These are phyloP conservation scores for Kodamaea anthophila DNA, from an alignment of 1,139 yeast species.

Conservation along the genomic window DNA sequence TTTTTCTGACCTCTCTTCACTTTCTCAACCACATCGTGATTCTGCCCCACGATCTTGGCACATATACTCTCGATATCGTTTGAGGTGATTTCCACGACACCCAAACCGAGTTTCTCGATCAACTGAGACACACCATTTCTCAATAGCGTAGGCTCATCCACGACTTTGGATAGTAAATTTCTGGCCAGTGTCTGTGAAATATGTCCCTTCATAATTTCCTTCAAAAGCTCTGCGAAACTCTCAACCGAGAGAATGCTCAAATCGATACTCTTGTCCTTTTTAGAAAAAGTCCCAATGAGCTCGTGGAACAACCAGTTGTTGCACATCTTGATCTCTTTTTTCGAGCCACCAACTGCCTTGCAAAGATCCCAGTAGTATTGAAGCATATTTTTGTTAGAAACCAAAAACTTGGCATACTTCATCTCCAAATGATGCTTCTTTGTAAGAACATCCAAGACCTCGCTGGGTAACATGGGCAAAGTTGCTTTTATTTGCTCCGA, in stretches of 20 bases:
- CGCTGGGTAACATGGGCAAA: constrained; percentile 65
- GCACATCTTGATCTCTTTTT: constrained; percentile 33
- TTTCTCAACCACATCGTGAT: constrained; percentile 53
- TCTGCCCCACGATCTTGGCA: constrained; percentile 39
- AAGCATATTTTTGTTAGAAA: constrained; percentile 40
- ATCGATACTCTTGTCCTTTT: constrained; percentile 39
- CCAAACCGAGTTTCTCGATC: constrained; percentile 53
- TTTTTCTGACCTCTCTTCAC: constrained; percentile 55
- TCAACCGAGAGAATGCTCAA: constrained; percentile 24
- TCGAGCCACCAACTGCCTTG: constrained; percentile 14
- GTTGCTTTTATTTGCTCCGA: constrained; percentile 27
- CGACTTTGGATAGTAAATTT: constrained; percentile 51
- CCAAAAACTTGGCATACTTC: constrained; percentile 65
- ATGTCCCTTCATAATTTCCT: constrained; percentile 16
- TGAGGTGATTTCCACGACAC: constrained; percentile 37
- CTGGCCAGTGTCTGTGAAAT: constrained; percentile 54
- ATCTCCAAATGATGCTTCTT: constrained; percentile 54
- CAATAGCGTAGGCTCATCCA: constrained; percentile 39
- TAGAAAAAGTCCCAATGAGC: constrained; percentile 62
- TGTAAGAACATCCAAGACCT: constrained; percentile 25
- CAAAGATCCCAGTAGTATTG: constrained; percentile 48
- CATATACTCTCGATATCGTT: constrained; percentile 33
- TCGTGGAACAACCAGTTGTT: constrained; percentile 87
- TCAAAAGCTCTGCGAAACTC: constrained; percentile 21
- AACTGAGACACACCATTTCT: constrained; percentile 32